Percentiles rank a stretch among this genome's conserved stretches.
phyloP scores from a whole-genome alignment of 73 alveolate species.

The Effrenium voratum region DNA sequence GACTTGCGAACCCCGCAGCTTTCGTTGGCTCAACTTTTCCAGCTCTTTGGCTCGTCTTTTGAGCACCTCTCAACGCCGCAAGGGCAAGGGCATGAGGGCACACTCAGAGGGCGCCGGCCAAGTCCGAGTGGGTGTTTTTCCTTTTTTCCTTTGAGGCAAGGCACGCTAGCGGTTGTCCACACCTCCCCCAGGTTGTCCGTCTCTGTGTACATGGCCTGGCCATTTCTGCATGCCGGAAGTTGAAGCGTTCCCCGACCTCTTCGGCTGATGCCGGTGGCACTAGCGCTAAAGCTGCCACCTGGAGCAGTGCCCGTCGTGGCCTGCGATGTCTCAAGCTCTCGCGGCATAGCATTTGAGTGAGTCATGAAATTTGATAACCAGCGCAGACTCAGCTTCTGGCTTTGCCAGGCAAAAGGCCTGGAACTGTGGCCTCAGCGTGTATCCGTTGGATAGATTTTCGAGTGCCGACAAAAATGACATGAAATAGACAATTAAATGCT shows the following conservation, averaged over 20 bases:
- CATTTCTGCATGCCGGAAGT: too few species aligned
- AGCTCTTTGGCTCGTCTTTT: conserved; percentile 82
- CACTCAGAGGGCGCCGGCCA: neutral
- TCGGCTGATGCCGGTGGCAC: conserved; percentile 2
- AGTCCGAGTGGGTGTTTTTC: neutral
- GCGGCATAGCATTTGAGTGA: too few species aligned
- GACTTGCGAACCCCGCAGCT: conserved; percentile 46
- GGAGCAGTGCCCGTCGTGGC: neutral
- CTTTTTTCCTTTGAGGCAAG: neutral
- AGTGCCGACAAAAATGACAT: too few species aligned
- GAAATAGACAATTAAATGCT: too few species aligned
- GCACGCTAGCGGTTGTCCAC: conserved; percentile 78
- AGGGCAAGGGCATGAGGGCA: neutral
- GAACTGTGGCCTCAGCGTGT: too few species aligned
- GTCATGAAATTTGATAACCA: too few species aligned
- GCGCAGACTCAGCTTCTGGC: too few species aligned
- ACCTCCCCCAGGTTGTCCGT: conserved; percentile 85
- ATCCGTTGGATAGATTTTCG: too few species aligned
- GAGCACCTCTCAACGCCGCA: conserved; percentile 30
- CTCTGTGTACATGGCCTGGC: conserved; percentile 34
- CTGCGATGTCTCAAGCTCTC: too few species aligned
- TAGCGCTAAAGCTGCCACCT: neutral
- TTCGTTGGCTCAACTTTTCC: conserved; percentile 50
- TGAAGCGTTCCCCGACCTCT: neutral
- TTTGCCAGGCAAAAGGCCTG: too few species aligned